Evolutionary conservation across 169 alveolate species (phyloP), one percentile per base, ranked within the genome.

Genomic region (Eimeria maxima): DNA sequence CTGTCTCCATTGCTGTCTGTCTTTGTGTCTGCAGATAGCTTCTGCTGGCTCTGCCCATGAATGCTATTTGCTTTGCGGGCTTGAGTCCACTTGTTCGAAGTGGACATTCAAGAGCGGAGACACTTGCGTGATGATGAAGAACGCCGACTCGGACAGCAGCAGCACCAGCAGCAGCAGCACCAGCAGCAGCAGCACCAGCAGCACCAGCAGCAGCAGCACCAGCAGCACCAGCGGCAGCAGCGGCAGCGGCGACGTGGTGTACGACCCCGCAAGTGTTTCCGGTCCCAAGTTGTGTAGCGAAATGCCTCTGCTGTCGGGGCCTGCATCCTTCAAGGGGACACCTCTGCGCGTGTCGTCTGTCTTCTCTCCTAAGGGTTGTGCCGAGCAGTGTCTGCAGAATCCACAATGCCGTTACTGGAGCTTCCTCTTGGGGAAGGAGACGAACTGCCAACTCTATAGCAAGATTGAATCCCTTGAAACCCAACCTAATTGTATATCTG

Each of bases 51-150:
- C 67, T 16, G 89, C 89, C 33, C 14, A 13, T 45, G 67, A 78
- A 29, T 78, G 89, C 22, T 78, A 78, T 57, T 27, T n/a, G 65
- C 33, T 16, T 0, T 78, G 89, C 65, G 65, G 16, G 57, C 7
- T 13, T 29, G 65, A 44, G 11, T 13, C 7, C 4, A 42, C 7
- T 24, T 78, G 89, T 65, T 16, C 8, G 33, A n/a, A 22, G 55
- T 78, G 89, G 89, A 22, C 89, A 6, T 22, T 78, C 45, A 78
- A 45, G 22, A 42, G 47, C n/a, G 89, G 89, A 29, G 65, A 78
- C 29, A 22, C 27, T 6, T 78, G 89, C 67, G 7, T 44, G 42
- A 11, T 78, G 38, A 50, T 78, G 57, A 18, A 0, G 33, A 42
- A 18, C 27, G 27, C 3, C 80, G 22, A 2, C 69, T 18, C 27